Evolutionary conservation across 257 asterid species (phyloP), one percentile per base, ranked within the genome.

Genomic region (Vinca minor): DNA sequence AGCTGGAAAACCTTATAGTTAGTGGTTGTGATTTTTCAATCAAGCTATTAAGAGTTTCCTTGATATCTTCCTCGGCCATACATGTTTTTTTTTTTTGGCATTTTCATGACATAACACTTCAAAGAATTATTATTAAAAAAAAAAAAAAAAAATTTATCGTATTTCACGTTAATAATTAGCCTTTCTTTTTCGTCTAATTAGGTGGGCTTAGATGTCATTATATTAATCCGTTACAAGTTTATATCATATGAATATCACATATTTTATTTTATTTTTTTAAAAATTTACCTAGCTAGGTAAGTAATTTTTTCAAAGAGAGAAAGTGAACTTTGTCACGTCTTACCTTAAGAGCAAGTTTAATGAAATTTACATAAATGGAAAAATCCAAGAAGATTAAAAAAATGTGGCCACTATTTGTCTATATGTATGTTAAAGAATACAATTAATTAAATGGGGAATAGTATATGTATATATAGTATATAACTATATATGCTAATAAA

Each of bases 401-500:
- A 9, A 20, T 46, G 64, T 14, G 59, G 59, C 4, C 38, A 14
- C 23, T 26, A 18, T 55, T 55, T 54, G 39, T 34, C 38, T 2
- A 34, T 34, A 7, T 34, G 38, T n/a, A n/a, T n/a, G n/a, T n/a
- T n/a, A n/a, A n/a, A n/a, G n/a, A n/a, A n/a, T n/a, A n/a, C n/a
- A n/a, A n/a, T n/a, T n/a, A n/a, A n/a, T n/a, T n/a, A n/a, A n/a
- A n/a, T n/a, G n/a, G n/a, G n/a, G n/a, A n/a, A n/a, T n/a, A n/a
- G n/a, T n/a, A n/a, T n/a, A n/a, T n/a, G n/a, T n/a, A n/a, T n/a
- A n/a, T 2, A 74, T 71, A 77, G 75, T n/a, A n/a, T n/a, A n/a
- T n/a, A n/a, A n/a, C n/a, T 38, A 75, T 65, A 73, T 69, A 67
- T 74, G 78, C 73, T 65, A 76, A 48, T 47, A n/a, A n/a, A n/a